phyloP scores from a whole-genome alignment of 208 protist genomes.

The Leptomonas pyrrhocoris region DNA sequence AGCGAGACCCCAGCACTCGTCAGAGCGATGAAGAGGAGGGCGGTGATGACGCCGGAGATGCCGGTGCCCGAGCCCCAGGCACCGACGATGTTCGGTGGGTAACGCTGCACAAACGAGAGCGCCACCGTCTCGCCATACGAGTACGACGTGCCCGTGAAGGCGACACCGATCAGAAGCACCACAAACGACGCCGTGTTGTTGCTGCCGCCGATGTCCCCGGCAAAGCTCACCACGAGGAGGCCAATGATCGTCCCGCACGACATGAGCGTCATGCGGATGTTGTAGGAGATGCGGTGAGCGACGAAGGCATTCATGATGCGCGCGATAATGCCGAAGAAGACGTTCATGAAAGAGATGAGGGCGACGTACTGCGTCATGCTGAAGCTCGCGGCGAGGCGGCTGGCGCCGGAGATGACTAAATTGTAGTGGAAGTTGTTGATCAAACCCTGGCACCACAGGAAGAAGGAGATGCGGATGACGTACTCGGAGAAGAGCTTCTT shows the following conservation, averaged over 20 bases:
- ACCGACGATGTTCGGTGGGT: conserved; percentile 76
- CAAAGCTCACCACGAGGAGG: conserved; percentile 77
- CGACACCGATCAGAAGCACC: conserved; percentile 74
- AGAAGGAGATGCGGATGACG: conserved; percentile 42
- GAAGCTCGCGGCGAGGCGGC: conserved; percentile 51
- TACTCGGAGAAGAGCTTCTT: conserved; percentile 29
- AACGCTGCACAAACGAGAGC: conserved; percentile 81
- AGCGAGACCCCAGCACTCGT: conserved; percentile 51
- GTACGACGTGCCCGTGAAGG: conserved; percentile 58
- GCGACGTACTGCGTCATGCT: conserved; percentile 68
- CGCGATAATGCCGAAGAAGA: conserved; percentile 85
- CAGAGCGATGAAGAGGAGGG: conserved; percentile 78
- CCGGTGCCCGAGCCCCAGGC: conserved; percentile 90
- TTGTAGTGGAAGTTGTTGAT: conserved; percentile 94
- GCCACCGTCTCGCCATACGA: conserved; percentile 85
- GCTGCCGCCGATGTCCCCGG: conserved; percentile 46
- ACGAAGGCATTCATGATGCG: conserved; percentile 81
- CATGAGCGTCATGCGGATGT: conserved; percentile 74
- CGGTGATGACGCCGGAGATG: conserved; percentile 81
- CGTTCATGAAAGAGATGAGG: conserved; percentile 78
- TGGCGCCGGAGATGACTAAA: conserved; percentile 74
- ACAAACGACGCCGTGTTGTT: conserved; percentile 61
- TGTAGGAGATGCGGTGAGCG: conserved; percentile 65
- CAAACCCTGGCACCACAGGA: conserved; percentile 69
- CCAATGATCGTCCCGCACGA: conserved; percentile 54